These are phyloP conservation scores for Polyrhizophydium stewartii DNA, from an alignment of 371 early-diverging fungal genomes.

Conservation along the genomic window DNA sequence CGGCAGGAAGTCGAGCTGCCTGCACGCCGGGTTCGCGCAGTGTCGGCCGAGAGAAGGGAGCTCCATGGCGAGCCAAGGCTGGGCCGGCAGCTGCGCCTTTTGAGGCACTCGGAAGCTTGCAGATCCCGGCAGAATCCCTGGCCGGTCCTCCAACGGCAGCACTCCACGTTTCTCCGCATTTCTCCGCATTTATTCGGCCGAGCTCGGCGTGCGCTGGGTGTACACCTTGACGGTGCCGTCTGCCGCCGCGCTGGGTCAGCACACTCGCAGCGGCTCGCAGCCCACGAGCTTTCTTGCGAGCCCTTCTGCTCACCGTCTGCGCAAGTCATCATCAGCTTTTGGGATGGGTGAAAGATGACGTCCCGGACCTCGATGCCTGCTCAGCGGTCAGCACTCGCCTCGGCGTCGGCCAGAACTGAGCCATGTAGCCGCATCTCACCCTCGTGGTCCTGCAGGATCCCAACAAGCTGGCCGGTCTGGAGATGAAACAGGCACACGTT, in stretches of 20 bases:
- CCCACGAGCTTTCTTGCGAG: background rate
- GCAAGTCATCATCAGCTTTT: slow-evolving; percentile 73
- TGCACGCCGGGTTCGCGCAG: slow-evolving; percentile 19
- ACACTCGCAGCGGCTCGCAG: background rate
- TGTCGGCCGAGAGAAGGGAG: slow-evolving; percentile 20
- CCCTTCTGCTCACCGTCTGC: slow-evolving; percentile 57
- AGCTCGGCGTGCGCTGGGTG: background rate
- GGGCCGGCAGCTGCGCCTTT: too few relatives aligned
- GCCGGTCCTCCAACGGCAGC: too few relatives aligned
- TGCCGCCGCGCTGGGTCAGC: background rate
- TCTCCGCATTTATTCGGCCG: too few relatives aligned
- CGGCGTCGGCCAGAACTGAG: background rate
- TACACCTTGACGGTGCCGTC: slow-evolving; percentile 17
- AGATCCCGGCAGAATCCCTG: too few relatives aligned
- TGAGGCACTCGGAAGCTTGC: too few relatives aligned
- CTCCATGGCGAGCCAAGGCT: slow-evolving; percentile 10
- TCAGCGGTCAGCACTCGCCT: background rate
- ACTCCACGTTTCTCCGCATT: too few relatives aligned
- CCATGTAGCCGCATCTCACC: slow-evolving; percentile 37
- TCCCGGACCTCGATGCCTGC: slow-evolving; percentile 83
- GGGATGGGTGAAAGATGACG: slow-evolving; percentile 82
- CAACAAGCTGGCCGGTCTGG: slow-evolving; percentile 65
- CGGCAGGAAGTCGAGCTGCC: slow-evolving; percentile 30
- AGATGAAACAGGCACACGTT: slow-evolving; percentile 78
- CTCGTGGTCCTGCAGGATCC: slow-evolving; percentile 72